A percentile compares a stretch with the other conserved stretches of the same genome.
phyloP scores from a whole-genome alignment of 2,329 filamentous ascomycete species.

The Colletotrichum sp. region DNA sequence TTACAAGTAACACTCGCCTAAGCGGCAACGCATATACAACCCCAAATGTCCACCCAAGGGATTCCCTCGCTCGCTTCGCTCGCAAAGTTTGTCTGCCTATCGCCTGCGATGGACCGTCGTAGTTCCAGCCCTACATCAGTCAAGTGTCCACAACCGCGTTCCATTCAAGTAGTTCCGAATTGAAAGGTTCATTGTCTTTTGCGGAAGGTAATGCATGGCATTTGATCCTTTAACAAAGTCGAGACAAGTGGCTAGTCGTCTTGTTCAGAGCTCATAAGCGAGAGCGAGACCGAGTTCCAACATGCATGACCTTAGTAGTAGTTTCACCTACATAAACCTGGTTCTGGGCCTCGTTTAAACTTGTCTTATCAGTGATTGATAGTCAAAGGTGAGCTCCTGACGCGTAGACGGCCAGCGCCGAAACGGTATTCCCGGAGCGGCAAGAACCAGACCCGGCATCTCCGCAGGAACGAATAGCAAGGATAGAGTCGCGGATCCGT shows the following conservation, averaged over 20 bases:
- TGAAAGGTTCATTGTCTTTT: not conserved
- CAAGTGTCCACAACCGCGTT: not conserved
- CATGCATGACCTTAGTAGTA: not conserved
- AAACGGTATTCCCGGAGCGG: not conserved
- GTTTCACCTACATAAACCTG: fast-evolving
- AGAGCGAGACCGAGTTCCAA: not conserved
- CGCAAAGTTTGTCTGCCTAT: not conserved
- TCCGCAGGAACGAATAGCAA: too few relatives aligned
- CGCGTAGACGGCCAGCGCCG: not conserved
- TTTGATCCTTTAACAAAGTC: not conserved
- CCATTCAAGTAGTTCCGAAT: fast-evolving
- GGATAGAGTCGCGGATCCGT: not conserved
- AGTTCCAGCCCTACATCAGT: not conserved
- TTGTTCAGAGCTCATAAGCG: not conserved
- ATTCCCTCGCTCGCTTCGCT: too few relatives aligned
- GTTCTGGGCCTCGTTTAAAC: not conserved
- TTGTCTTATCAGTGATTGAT: not conserved
- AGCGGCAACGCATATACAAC: not conserved
- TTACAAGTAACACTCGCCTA: not conserved
- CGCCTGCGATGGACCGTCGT: not conserved
- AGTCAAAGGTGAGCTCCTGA: not conserved
- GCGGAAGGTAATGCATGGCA: not conserved
- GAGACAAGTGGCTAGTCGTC: not conserved
- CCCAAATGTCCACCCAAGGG: not conserved
- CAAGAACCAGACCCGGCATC: too few relatives aligned